Conservation (phyloP, 106 monocot species). For the Dioscorea dumetorum region DNA sequence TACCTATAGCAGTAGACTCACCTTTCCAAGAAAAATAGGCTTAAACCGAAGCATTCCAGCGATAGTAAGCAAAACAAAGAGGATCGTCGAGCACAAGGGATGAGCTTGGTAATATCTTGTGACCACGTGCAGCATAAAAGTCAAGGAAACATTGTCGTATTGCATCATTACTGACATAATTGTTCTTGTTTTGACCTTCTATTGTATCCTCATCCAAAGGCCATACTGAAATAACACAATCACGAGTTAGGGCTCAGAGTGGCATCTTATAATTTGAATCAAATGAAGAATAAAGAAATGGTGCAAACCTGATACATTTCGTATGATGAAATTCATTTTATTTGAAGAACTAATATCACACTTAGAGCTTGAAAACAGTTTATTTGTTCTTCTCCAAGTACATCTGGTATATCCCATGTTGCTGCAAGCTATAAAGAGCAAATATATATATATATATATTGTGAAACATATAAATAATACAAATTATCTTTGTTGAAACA, state of each 20-base stretch:
- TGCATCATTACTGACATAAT: slow-evolving; percentile 54
- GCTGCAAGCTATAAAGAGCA: too few species aligned
- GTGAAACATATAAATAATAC: too few species aligned
- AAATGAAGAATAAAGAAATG: not conserved
- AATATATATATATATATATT: too few species aligned
- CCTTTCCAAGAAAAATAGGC: slow-evolving; percentile 96
- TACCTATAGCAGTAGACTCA: too few species aligned
- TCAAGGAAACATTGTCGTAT: slow-evolving; percentile 84
- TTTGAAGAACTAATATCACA: not conserved
- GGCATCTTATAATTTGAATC: not conserved
- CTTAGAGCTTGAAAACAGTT: slow-evolving; percentile 13
- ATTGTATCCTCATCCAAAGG: slow-evolving; percentile 25
- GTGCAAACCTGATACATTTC: slow-evolving; percentile 27
- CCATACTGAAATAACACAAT: slow-evolving; percentile 39
- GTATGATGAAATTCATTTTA: slow-evolving; percentile 1
- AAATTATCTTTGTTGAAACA: too few species aligned
- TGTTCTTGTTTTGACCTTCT: slow-evolving; percentile 17
- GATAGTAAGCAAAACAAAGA: slow-evolving; percentile 89
- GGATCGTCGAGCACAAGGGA: slow-evolving; percentile 98
- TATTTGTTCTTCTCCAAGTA: not conserved
- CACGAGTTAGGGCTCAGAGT: not conserved
- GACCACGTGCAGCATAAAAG: slow-evolving; percentile 80
- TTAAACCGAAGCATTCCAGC: slow-evolving; percentile 99
- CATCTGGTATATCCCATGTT: too few species aligned
- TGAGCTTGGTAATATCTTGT: slow-evolving; percentile 87